phyloP scores from a whole-genome alignment of 2,329 filamentous ascomycete genomes.

The Botrytis squamosa region DNA sequence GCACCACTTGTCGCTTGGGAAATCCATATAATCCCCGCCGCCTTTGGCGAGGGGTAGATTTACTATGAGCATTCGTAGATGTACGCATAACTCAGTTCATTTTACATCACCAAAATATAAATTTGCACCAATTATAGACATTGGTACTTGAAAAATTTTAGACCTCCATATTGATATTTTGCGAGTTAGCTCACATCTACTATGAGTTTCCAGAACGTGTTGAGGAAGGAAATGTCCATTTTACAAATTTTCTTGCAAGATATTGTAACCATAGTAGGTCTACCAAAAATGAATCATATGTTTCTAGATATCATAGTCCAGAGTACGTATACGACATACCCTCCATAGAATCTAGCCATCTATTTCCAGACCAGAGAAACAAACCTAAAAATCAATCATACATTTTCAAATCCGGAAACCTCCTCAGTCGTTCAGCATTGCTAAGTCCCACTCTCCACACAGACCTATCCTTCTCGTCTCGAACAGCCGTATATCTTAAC shows the following conservation, averaged over 20 bases:
- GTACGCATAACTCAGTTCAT: not conserved
- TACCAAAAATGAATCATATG: not conserved
- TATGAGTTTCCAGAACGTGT: not conserved
- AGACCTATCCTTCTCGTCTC: not conserved
- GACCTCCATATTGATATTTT: too few species aligned
- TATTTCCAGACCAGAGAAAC: too few species aligned
- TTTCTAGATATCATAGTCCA: not conserved
- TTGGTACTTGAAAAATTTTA: not conserved
- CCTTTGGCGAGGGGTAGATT: slow-evolving; percentile 12
- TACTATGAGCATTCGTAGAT: not conserved
- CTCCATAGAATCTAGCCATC: not conserved
- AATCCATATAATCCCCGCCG: slow-evolving; percentile 5
- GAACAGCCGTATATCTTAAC: not conserved
- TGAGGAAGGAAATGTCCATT: not conserved
- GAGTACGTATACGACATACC: too few species aligned
- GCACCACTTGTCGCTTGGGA: not conserved
- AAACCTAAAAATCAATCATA: not conserved
- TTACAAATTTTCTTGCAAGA: not conserved
- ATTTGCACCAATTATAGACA: not conserved
- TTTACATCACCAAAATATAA: not conserved
- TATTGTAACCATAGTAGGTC: not conserved
- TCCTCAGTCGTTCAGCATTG: not conserved
- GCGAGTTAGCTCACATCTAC: not conserved
- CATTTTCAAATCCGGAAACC: not conserved
- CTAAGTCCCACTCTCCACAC: not conserved